Conservation (phyloP, 2,329 filamentous ascomycete species). For the Aureobasidium pullulans region DNA sequence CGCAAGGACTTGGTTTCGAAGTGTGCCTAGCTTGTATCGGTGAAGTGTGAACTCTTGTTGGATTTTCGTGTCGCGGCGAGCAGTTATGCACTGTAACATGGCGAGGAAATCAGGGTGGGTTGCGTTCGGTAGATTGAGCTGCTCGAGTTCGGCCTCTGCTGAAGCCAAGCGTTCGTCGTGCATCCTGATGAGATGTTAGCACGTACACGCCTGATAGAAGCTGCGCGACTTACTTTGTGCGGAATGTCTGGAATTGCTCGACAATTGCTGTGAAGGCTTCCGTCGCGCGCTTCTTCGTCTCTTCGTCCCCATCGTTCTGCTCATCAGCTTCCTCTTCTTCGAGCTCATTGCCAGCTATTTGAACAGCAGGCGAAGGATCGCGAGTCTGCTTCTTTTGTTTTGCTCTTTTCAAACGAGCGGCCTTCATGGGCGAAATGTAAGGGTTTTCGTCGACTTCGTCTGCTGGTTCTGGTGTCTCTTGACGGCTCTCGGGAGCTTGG, state of each 20-base stretch:
- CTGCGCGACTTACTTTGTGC: slow-evolving; percentile 36
- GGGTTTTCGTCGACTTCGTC: slow-evolving; percentile 21
- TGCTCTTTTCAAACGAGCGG: slow-evolving; percentile 9
- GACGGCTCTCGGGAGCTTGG: slow-evolving; percentile 4
- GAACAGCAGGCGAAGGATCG: slow-evolving; percentile 24
- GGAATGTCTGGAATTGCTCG: slow-evolving; percentile 78
- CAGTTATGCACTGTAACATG: slow-evolving; percentile 81
- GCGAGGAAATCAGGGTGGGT: slow-evolving; percentile 87
- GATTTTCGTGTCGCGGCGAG: slow-evolving; percentile 72
- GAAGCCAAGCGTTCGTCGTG: slow-evolving; percentile 83
- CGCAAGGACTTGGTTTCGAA: slow-evolving; percentile 68
- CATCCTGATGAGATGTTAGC: slow-evolving; percentile 31
- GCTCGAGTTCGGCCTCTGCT: slow-evolving; percentile 60
- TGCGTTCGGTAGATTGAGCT: slow-evolving; percentile 51
- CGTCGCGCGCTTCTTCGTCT: slow-evolving; percentile 17
- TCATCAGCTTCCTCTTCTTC: slow-evolving; percentile 29
- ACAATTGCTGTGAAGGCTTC: slow-evolving; percentile 62
- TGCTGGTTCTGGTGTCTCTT: slow-evolving; percentile 9
- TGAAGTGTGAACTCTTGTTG: slow-evolving; percentile 67
- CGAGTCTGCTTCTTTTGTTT: slow-evolving; percentile 11
- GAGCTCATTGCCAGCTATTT: slow-evolving; percentile 31
- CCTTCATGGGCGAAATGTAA: slow-evolving; percentile 13
- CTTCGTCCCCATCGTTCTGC: slow-evolving; percentile 24
- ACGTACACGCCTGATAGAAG: not conserved
- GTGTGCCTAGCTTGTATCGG: slow-evolving; percentile 63